These are phyloP conservation scores for Mycena leptocephala DNA, from an alignment of 768 basidiomycete species.

Conservation along the genomic window DNA sequence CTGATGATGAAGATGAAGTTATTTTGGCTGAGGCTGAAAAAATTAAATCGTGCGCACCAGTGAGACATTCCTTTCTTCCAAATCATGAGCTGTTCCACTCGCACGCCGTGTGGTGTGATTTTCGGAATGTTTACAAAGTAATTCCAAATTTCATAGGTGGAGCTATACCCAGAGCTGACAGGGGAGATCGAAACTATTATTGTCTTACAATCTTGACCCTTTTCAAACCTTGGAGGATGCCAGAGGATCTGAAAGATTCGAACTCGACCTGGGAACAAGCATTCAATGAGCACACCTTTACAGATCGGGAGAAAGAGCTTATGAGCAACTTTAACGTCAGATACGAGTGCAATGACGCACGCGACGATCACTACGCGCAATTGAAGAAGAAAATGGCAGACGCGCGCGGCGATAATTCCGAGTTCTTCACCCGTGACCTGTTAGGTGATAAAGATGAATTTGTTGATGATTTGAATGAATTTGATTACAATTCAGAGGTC, in stretches of 20 bases:
- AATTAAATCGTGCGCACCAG: no score
- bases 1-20: no score
- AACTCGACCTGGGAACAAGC: background rate
- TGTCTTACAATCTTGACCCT: conserved; percentile 41
- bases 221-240: conserved; percentile 46
- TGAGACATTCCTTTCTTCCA: no score
- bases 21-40: no score
- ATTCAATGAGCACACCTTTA: background rate
- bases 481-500: background rate
- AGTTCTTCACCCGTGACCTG: background rate
- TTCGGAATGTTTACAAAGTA: background rate
- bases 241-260: conserved; percentile 34
- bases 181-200: conserved; percentile 49
- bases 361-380: no score
- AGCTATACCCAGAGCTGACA: conserved; percentile 40
- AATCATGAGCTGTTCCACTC: no score
- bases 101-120: no score
- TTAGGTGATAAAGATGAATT: background rate
- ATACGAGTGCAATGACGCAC: no score
- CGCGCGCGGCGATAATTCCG: background rate
- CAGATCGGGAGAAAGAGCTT: background rate
- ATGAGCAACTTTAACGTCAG: background rate
- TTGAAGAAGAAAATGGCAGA: background rate
- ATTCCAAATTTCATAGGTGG: conserved; percentile 45
- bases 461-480: background rate